phyloP scores from a whole-genome alignment of 352 stramenopile genomes.

The Globisporangium heterothallicum region DNA sequence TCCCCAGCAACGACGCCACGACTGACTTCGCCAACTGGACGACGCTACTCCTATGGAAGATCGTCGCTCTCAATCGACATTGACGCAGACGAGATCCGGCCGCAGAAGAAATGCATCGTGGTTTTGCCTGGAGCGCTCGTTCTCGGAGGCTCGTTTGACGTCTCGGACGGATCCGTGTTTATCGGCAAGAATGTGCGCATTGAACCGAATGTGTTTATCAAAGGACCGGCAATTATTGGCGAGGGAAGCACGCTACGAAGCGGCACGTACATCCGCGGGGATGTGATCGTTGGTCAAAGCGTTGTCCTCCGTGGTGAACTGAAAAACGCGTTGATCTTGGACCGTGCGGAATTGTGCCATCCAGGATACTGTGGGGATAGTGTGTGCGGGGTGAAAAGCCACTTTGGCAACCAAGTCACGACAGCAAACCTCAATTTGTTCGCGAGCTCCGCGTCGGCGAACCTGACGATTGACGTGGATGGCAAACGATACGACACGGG shows the following conservation, averaged over 20 bases:
- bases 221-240: conserved; percentile 71
- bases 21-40: conserved; percentile 10
- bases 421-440: conserved; percentile 72
- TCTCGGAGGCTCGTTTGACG: conserved; percentile 59
- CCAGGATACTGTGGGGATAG: conserved; percentile 73
- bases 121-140: conserved; percentile 36
- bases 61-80: conserved; percentile 22
- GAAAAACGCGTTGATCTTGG: conserved; percentile 70
- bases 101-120: conserved; percentile 42
- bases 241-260: conserved; percentile 52
- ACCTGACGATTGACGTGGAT: conserved; percentile 25
- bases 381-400: conserved; percentile 66
- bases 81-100: conserved; percentile 14
- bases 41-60: conserved; percentile 23
- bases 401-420: conserved; percentile 82
- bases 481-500: conserved; percentile 49
- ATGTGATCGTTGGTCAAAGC: conserved; percentile 52
- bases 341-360: conserved; percentile 68
- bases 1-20: conserved; percentile 2
- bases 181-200: conserved; percentile 56
- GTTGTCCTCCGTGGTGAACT: conserved; percentile 65
- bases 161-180: conserved; percentile 62
- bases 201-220: conserved; percentile 67
- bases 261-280: conserved; percentile 63
- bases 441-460: conserved; percentile 18